Percentiles rank a stretch among this genome's conserved stretches.
These are phyloP conservation scores for Scutellaria baicalensis DNA, from an alignment of 257 asterid genomes.

Conservation along the genomic window DNA sequence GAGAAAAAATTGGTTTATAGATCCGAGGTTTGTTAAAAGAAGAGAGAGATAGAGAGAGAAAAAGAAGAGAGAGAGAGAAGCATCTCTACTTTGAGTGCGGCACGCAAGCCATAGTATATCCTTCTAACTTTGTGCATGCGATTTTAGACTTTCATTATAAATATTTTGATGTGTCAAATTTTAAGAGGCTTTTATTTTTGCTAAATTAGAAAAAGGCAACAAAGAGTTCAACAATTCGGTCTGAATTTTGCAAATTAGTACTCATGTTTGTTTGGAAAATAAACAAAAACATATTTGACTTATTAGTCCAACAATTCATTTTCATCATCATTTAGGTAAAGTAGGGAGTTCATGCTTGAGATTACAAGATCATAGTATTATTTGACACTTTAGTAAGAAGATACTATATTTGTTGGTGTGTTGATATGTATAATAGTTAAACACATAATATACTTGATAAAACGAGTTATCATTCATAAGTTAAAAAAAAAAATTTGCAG, in stretches of 20 bases:
- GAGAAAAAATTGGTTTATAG: background rate
- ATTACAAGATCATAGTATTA: too few relatives aligned
- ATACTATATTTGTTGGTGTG: too few relatives aligned
- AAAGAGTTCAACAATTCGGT: slow-evolving; percentile 13
- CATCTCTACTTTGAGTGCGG: slow-evolving; percentile 12
- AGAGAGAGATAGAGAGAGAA: background rate
- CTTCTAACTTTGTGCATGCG: background rate
- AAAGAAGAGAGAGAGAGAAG: background rate
- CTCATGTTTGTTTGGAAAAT: background rate
- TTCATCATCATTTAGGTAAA: too few relatives aligned
- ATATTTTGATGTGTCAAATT: slow-evolving; percentile 5
- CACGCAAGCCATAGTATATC: slow-evolving; percentile 5
- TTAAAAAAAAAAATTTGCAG: background rate
- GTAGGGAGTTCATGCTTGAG: too few relatives aligned
- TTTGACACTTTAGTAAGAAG: too few relatives aligned
- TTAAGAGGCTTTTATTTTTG: background rate
- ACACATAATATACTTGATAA: too few relatives aligned
- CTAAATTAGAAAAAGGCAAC: background rate
- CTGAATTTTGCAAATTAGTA: slow-evolving; percentile 1
- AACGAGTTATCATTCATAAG: background rate
- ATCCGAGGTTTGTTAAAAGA: slow-evolving; percentile 10
- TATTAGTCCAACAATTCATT: too few relatives aligned
- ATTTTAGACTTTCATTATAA: background rate
- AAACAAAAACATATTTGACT: background rate
- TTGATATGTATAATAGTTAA: too few relatives aligned